Base-by-base conservation (phyloP, 106 monocot species). In the Agapanthus africanus region DNA sequence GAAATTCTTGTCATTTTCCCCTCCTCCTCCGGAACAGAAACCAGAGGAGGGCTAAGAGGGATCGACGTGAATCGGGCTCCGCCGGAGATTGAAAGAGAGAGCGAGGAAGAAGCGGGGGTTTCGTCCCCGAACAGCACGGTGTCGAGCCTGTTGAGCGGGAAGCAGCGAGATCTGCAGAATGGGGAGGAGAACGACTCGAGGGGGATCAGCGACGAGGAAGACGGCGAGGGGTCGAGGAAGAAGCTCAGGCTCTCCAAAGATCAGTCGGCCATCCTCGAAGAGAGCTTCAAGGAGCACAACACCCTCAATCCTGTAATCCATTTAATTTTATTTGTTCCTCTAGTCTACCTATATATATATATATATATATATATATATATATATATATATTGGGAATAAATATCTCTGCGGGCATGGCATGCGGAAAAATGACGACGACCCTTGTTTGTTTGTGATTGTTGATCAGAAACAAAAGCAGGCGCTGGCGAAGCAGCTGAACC, bases 201-300 rank as follows among this genome's bases (percentile, higher is more conserved):
- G 54, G 76, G 70, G 36, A 19, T 33, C 47, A 88, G 88, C 68
- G 93, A 88, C 72, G 93, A 93, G 26, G 93, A 88, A 3, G 93
- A 93, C 66, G 81, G 79, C 40, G 83, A 78, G 1, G 88, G 79
- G 5, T 83, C 82, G 14, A 73, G 83, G 59, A 93, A 93, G 82
- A 93, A 93, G 66, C 85, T 93, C 15, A 78, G 92, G 32, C 76
- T 93, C 2, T 88, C 92, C 27, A 93, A 86, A 57, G 75, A 83
- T 36, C 92, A 93, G 71, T 80, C 92, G 6, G 80, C 81, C 30
- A 54, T 88, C 3, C 76, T 93, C 7, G 92, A 93, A 39, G 88
- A 93, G 54, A 88, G 84, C 78, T 93, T 93, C 81, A 85, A 83
- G 54, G 85, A 77, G 60, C 85, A 88, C 72, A 85, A 81, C 83